phyloP scores from a whole-genome alignment of 805 yeast genomes.

The Candida patagonica region DNA sequence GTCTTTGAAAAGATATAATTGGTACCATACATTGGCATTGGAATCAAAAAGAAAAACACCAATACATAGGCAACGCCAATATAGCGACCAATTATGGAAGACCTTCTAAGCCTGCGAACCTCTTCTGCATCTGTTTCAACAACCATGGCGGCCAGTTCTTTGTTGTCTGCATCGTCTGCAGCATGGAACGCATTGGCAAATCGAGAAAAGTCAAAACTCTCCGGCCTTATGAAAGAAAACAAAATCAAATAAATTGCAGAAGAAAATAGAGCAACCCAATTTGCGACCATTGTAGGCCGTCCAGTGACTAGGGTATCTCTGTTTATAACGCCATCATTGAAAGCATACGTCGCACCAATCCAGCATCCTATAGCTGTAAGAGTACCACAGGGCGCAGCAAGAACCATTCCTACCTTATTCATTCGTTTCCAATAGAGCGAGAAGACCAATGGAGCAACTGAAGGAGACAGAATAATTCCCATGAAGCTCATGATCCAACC shows the following conservation, averaged over 20 bases:
- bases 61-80: constrained; percentile 5
- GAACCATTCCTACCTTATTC: constrained; percentile 24
- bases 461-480: constrained; percentile 8
- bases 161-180: constrained; percentile 8
- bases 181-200: constrained; percentile 4
- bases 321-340: constrained; percentile 21
- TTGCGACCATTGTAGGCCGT: constrained; percentile 25
- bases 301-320: constrained; percentile 21
- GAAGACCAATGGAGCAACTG: constrained; percentile 4
- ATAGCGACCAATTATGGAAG: constrained; percentile 4
- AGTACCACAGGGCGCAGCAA: constrained; percentile 68
- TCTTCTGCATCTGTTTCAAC: constrained; percentile 4
- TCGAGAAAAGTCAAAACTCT: constrained; percentile 13
- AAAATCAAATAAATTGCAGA: constrained; percentile 13
- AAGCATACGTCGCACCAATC: constrained; percentile 26
- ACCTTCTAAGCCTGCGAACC: constrained; percentile 4
- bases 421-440: constrained; percentile 6
- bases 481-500: constrained; percentile 36
- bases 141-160: constrained; percentile 5
- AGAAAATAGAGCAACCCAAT: constrained; percentile 23
- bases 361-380: constrained; percentile 65
- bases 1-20: constrained; percentile 56
- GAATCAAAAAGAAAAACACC: constrained; percentile 12
- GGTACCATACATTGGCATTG: constrained; percentile 65
- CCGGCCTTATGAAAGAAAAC: constrained; percentile 23